Evolutionary conservation across 192 early-diverging fungal genomes (phyloP).

Genomic region (Funneliformis mosseae): DNA sequence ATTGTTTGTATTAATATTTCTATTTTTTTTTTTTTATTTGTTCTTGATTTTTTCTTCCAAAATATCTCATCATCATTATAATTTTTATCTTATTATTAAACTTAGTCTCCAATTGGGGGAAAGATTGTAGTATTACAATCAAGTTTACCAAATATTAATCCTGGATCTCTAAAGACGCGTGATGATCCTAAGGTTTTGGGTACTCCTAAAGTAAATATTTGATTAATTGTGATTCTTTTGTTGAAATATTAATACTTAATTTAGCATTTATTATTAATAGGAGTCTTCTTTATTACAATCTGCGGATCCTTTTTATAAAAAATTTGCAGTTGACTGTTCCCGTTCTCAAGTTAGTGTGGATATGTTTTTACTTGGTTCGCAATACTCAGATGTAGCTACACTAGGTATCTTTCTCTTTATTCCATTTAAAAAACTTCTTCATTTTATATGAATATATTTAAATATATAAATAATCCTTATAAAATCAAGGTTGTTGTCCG

Average conservation of each 20-base stretch:
- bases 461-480: slow-evolving; percentile 12
- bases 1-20: slow-evolving; percentile 51
- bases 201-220: slow-evolving; percentile 69
- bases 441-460: slow-evolving; percentile 3
- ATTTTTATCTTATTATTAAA: slow-evolving; percentile 1
- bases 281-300: slow-evolving; percentile 84
- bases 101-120: slow-evolving; percentile 77
- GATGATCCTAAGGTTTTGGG: slow-evolving; percentile 88
- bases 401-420: slow-evolving; percentile 56
- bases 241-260: neutral
- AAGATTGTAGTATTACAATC: slow-evolving; percentile 86
- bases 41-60: neutral
- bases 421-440: neutral
- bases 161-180: slow-evolving; percentile 79
- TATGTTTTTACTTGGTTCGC: slow-evolving; percentile 81
- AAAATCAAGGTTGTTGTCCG: slow-evolving; percentile 60
- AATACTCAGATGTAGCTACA: slow-evolving; percentile 89
- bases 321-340: slow-evolving; percentile 88
- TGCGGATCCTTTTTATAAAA: slow-evolving; percentile 88
- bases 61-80: neutral
- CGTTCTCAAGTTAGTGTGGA: slow-evolving; percentile 87
- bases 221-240: neutral
- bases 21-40: neutral
- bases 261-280: slow-evolving; percentile 36
- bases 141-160: slow-evolving; percentile 79